Conservation (phyloP, 257 asterid genomes). For the Nicotiana benthamiana region DNA sequence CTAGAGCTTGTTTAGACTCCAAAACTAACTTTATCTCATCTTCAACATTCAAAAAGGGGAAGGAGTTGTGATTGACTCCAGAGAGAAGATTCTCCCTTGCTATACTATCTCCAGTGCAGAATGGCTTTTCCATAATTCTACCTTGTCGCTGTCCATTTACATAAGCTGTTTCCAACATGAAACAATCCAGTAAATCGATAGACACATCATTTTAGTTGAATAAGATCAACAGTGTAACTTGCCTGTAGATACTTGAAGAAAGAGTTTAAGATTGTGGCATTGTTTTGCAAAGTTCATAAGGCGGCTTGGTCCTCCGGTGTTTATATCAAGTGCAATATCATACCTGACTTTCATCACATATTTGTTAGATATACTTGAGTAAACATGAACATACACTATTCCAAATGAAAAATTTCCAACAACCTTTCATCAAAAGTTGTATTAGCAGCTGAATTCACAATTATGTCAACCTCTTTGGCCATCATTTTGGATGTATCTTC, state of each 20-base stretch:
- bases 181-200: neutral
- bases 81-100: conserved; percentile 37
- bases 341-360: conserved; percentile 43
- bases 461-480: conserved; percentile 55
- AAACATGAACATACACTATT: neutral
- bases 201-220: neutral
- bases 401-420: neutral
- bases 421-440: conserved; percentile 92
- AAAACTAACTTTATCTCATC: conserved; percentile 68
- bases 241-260: conserved; percentile 92
- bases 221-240: conserved; percentile 15
- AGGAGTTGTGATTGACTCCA: conserved; percentile 22
- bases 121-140: conserved; percentile 70
- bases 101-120: conserved; percentile 60
- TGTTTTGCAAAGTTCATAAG: conserved; percentile 64
- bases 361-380: neutral
- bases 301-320: conserved; percentile 75
- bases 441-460: conserved; percentile 86
- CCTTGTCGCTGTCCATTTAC: conserved; percentile 94
- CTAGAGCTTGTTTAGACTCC: conserved; percentile 46
- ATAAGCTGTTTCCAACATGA: conserved; percentile 52
- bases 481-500: conserved; percentile 46
- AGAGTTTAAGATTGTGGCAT: conserved; percentile 65
- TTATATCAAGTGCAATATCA: conserved; percentile 76
- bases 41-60: conserved; percentile 53